These are phyloP conservation scores for Phyllosticta paracitricarpa DNA, from an alignment of 2,329 filamentous ascomycete species.

Conservation along the genomic window DNA sequence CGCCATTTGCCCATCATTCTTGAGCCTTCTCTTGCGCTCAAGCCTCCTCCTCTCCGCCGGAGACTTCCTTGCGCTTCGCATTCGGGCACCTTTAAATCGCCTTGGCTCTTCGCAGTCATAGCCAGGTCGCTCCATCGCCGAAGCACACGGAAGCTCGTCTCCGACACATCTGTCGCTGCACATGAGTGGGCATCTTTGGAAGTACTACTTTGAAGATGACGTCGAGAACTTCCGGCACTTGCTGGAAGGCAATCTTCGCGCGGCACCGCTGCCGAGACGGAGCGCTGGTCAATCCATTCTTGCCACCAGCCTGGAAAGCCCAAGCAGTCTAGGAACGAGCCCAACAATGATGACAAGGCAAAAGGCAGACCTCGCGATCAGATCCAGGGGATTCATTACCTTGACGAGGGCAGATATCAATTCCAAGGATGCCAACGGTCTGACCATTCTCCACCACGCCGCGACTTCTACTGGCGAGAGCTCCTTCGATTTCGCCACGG, in stretches of 20 bases:
- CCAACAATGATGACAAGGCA: slow-evolving; percentile 30
- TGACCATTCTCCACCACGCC: slow-evolving; percentile 76
- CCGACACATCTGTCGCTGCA: slow-evolving; percentile 31
- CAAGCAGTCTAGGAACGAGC: slow-evolving; percentile 37
- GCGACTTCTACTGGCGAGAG: slow-evolving; percentile 63
- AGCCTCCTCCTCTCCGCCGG: slow-evolving; percentile 13
- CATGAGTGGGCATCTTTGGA: slow-evolving; percentile 98
- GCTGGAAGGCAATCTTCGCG: slow-evolving; percentile 59
- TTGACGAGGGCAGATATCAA: slow-evolving; percentile 65
- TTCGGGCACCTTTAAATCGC: slow-evolving; percentile 72
- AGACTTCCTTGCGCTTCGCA: slow-evolving; percentile 41
- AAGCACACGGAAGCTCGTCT: slow-evolving; percentile 37
- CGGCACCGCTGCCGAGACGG: slow-evolving; percentile 40
- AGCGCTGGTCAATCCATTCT: neutral
- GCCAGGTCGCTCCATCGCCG: slow-evolving; percentile 63
- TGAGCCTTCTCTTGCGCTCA: slow-evolving; percentile 4
- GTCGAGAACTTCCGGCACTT: slow-evolving; percentile 88
- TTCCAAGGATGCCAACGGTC: slow-evolving; percentile 67
- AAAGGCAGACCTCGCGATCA: slow-evolving; percentile 25
- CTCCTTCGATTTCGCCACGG: slow-evolving; percentile 64
- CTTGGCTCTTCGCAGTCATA: slow-evolving; percentile 78
- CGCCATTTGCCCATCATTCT: slow-evolving; percentile 9
- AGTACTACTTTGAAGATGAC: slow-evolving; percentile 94
- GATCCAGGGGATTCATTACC: slow-evolving; percentile 14
- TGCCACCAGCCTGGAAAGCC: slow-evolving; percentile 21